phyloP scores from a whole-genome alignment of 169 alveolate species.

The Cryptosporidium baileyi region DNA sequence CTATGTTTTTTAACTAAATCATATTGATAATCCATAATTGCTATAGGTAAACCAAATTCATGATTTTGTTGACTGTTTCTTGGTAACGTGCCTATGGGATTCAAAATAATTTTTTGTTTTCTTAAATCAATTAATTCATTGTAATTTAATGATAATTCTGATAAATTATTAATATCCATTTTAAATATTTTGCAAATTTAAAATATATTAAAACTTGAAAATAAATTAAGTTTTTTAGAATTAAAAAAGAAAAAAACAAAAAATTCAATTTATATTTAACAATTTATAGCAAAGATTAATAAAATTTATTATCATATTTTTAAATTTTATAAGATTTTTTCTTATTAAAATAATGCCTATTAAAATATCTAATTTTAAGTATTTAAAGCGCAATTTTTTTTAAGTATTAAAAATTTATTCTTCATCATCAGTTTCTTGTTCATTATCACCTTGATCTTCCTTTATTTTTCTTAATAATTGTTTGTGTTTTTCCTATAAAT shows the following conservation, averaged over 20 bases:
- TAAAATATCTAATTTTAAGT: too few species aligned
- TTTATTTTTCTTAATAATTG: slow-evolving; percentile 17
- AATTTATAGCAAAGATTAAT: too few species aligned
- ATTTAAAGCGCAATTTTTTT: too few species aligned
- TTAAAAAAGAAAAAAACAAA: too few species aligned
- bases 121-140: not conserved
- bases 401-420: too few species aligned
- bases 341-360: too few species aligned
- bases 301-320: too few species aligned
- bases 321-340: too few species aligned
- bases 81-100: slow-evolving; percentile 48
- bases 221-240: too few species aligned
- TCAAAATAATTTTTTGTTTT: not conserved
- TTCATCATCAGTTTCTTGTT: slow-evolving; percentile 3
- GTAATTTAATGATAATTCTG: slow-evolving; percentile 3
- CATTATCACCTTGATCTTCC: slow-evolving; percentile 16
- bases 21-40: slow-evolving; percentile 39
- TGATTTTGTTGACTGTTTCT: slow-evolving; percentile 34
- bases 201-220: too few species aligned
- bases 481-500: slow-evolving; percentile 40
- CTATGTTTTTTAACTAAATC: slow-evolving; percentile 1
- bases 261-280: too few species aligned
- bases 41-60: slow-evolving; percentile 51
- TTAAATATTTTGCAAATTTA: not conserved
- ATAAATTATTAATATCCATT: slow-evolving; percentile 15